A percentile compares a stretch with the other conserved stretches of the same genome.
These are phyloP conservation scores for Haberlea rhodopensis DNA, from an alignment of 257 asterid genomes.

Conservation along the genomic window DNA sequence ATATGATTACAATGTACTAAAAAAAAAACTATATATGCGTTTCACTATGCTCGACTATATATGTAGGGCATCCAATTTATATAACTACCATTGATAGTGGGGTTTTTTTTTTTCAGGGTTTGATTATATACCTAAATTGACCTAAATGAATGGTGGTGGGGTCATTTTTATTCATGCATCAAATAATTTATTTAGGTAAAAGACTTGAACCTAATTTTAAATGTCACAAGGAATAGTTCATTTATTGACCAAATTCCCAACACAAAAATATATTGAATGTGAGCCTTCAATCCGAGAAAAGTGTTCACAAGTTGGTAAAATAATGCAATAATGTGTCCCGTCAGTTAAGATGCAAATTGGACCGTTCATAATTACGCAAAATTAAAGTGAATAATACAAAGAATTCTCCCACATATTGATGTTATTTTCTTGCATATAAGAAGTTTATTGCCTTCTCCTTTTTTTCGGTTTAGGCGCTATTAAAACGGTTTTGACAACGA, in stretches of 20 bases:
- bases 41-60: too few species aligned
- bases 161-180: slow-evolving; percentile 15
- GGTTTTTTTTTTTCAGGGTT: slow-evolving; percentile 25
- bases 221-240: slow-evolving; percentile 19
- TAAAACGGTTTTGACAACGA: too few species aligned
- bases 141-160: slow-evolving; percentile 25
- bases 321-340: slow-evolving; percentile 32
- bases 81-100: slow-evolving; percentile 47
- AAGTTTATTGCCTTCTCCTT: too few species aligned
- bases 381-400: too few species aligned
- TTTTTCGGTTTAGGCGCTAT: too few species aligned
- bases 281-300: slow-evolving; percentile 30
- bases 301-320: slow-evolving; percentile 25
- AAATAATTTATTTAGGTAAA: slow-evolving; percentile 6
- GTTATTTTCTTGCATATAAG: too few species aligned
- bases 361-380: slow-evolving; percentile 10
- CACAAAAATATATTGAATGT: slow-evolving; percentile 30
- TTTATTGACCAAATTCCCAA: slow-evolving; percentile 15
- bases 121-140: slow-evolving; percentile 30
- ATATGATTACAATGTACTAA: too few species aligned
- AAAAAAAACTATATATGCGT: too few species aligned
- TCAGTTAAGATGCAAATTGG: slow-evolving; percentile 27
- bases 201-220: slow-evolving; percentile 19
- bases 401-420: too few species aligned
- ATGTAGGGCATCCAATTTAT: slow-evolving; percentile 23